Conservation (phyloP, 305 asterid genomes). For the Rubia peregrina region DNA sequence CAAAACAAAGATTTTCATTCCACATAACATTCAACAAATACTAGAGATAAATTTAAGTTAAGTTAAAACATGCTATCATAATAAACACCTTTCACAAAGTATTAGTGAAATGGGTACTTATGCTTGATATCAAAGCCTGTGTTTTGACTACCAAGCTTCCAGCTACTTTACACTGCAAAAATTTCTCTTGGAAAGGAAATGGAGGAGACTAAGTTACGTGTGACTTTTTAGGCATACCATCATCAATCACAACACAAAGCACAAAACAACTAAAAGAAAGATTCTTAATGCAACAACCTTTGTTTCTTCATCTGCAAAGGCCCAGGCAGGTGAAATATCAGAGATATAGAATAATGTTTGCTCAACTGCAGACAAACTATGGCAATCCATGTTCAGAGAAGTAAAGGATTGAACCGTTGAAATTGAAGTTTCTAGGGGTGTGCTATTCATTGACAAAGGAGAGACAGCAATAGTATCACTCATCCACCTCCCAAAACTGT, state of each 20-base stretch:
- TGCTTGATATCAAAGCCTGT: neutral
- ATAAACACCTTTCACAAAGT: neutral
- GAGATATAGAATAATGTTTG: conserved; percentile 48
- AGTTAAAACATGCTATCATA: neutral
- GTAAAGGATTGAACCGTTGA: conserved; percentile 38
- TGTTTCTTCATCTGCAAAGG: conserved; percentile 71
- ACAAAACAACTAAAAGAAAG: conserved; percentile 5
- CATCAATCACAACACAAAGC: neutral
- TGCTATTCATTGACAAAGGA: conserved; percentile 45
- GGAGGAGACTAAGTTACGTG: neutral
- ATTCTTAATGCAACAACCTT: conserved; percentile 45
- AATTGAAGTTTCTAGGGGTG: conserved; percentile 40
- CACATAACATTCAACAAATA: neutral
- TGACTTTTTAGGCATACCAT: neutral
- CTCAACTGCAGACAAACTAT: conserved; percentile 30
- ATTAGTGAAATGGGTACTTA: neutral
- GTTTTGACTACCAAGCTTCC: neutral
- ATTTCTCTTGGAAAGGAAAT: neutral
- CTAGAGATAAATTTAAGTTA: neutral
- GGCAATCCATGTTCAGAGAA: conserved; percentile 30
- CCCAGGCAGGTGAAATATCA: conserved; percentile 81
- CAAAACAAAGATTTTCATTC: neutral
- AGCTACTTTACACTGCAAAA: neutral
- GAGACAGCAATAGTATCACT: conserved; percentile 47
- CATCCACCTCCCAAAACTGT: conserved; percentile 56